phyloP scores from a whole-genome alignment of 1,284 basidiomycete species.

The Polyporus tsugae region DNA sequence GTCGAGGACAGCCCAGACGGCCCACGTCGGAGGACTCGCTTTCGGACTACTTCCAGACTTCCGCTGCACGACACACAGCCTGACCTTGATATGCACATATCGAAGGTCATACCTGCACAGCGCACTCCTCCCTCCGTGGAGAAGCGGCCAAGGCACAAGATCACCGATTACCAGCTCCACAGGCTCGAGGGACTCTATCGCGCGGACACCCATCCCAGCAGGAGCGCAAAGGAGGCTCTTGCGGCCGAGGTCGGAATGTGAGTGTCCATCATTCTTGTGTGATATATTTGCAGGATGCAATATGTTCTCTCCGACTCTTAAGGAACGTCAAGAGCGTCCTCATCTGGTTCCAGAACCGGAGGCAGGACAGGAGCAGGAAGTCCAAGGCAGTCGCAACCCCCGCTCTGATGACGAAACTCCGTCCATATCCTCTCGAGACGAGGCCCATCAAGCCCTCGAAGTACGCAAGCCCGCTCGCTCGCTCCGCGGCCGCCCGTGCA shows the following conservation, averaged over 20 bases:
- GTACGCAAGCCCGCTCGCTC: neutral
- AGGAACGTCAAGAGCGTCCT: conserved; percentile 41
- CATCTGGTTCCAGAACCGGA: conserved; percentile 45
- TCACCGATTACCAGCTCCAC: conserved; percentile 49
- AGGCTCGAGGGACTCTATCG: conserved; percentile 49
- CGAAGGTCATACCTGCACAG: conserved; percentile 24
- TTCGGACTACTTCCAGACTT: neutral
- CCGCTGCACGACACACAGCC: neutral
- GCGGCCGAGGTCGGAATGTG: conserved; percentile 50
- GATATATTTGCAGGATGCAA: neutral
- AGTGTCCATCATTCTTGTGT: conserved; percentile 31
- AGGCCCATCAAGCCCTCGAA: neutral
- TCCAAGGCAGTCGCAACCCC: neutral
- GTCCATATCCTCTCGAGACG: neutral
- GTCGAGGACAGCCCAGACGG: neutral
- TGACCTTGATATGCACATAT: conserved; percentile 12
- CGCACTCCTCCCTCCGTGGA: conserved; percentile 13
- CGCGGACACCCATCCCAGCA: conserved; percentile 49
- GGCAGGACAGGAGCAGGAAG: conserved; percentile 35
- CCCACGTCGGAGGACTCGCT: neutral
- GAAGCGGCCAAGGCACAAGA: conserved; percentile 48
- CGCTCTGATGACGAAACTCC: neutral
- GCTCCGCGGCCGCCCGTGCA: neutral
- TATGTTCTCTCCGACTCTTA: neutral
- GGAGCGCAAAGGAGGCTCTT: conserved; percentile 48